Conservation (phyloP, 2,329 filamentous ascomycete genomes). For the Penicillium crustosum region DNA sequence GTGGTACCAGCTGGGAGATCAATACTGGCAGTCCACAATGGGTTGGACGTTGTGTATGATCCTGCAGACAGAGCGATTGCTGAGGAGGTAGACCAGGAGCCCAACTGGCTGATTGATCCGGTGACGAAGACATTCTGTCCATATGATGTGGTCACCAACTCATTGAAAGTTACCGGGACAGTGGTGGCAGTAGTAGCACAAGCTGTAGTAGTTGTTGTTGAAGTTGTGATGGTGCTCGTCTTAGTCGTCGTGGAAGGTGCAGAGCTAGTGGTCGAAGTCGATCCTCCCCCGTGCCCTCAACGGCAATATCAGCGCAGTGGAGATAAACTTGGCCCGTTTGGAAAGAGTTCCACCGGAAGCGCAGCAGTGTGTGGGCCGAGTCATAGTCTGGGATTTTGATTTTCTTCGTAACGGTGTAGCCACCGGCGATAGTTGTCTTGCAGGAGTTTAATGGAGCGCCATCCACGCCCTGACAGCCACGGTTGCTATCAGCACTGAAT, state of each 20-base stretch:
- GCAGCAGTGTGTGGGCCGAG: constrained; percentile 53
- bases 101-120: not conserved
- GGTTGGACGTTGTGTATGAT: not conserved
- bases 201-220: not conserved
- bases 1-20: not conserved
- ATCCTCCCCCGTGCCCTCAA: constrained; percentile 24
- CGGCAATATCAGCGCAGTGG: constrained; percentile 55
- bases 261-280: not conserved
- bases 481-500: constrained; percentile 14
- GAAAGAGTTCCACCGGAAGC: constrained; percentile 56
- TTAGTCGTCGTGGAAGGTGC: no score
- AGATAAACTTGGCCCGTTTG: constrained; percentile 57
- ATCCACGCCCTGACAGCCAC: constrained; percentile 49
- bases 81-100: not conserved
- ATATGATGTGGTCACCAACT: not conserved
- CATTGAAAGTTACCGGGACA: not conserved
- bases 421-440: constrained; percentile 54
- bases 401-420: constrained; percentile 55
- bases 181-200: not conserved
- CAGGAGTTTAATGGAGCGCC: constrained; percentile 47
- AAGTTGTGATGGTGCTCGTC: not conserved
- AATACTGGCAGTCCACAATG: not conserved
- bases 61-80: not conserved
- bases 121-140: not conserved
- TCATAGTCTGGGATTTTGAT: constrained; percentile 52